Conservation (phyloP, 139 green algal species). For the Chlorella vulgaris region DNA sequence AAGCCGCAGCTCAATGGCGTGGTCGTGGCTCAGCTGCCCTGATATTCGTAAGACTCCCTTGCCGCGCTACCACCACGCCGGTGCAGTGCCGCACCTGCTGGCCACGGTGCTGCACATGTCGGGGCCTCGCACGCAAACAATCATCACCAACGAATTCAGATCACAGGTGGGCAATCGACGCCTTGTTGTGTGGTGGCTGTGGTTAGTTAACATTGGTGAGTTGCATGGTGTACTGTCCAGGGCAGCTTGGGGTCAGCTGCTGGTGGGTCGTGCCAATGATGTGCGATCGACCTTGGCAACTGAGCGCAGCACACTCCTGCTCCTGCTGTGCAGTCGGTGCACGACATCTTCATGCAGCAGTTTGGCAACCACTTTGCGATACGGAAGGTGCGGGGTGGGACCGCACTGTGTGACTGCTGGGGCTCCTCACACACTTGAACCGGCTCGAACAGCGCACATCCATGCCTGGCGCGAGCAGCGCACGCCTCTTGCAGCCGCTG, state of each 20-base stretch:
- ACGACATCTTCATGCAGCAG: conserved; percentile 65
- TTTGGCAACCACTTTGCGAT: conserved; percentile 69
- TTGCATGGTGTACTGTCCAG: too few species aligned
- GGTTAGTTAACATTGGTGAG: too few species aligned
- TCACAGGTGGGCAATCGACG: background rate
- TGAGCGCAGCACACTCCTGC: too few species aligned
- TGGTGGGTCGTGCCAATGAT: too few species aligned
- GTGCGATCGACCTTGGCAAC: too few species aligned
- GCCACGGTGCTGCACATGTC: conserved; percentile 26
- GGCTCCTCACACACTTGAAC: background rate
- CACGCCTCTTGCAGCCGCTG: too few species aligned
- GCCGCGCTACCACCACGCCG: background rate
- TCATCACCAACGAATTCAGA: conserved; percentile 78
- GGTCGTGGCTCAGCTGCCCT: background rate
- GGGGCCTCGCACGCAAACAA: conserved; percentile 31
- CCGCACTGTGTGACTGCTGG: background rate
- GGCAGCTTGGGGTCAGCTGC: too few species aligned
- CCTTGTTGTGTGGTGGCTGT: too few species aligned
- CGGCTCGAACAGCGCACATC: background rate
- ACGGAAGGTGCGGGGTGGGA: conserved; percentile 40
- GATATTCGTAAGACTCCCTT: too few species aligned
- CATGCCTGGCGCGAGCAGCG: background rate
- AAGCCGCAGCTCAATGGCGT: background rate
- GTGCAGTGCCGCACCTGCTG: conserved; percentile 37
- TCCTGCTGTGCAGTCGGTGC: conserved; percentile 58